Evolutionary conservation across 352 stramenopile genomes (phyloP), one percentile per base, ranked within the genome.

Genomic region (Globisporangium middletonii): DNA sequence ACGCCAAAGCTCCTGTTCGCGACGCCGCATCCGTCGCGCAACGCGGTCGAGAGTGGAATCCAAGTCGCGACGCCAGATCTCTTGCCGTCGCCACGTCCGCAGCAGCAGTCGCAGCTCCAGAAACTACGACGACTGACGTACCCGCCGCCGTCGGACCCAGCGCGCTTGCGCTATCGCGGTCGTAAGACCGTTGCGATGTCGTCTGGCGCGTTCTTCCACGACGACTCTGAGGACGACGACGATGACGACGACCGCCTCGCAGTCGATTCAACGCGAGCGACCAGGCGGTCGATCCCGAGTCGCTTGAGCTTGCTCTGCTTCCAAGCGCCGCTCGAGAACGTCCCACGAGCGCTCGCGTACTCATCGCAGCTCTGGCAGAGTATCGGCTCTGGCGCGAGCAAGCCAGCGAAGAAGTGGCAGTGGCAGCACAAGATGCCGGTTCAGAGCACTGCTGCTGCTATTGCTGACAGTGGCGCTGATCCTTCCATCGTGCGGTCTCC

Each of bases 1-100:
- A 97, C 88, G 0, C 89, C 89, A 0, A 93, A 75, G 33, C 62
- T 86, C 16, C 58, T 95, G 2, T 95, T 95, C 60, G 59, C 67
- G 28, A 82, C 73, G 18, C 64, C 78, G 2, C 86, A 95, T 60
- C 86, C 86, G 45, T 72, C 78, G 0, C 79, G 85, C 5, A 82
- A 70, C 23, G 79, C 86, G n/a, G 28, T 87, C 2, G 74, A 72
- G 0, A 83, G 80, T 52, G 48, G 70, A 18, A 68, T 89, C 0
- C 64, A 86, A 16, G 75, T 89, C 18, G 82, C 74, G 5, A 67
- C 68, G 15, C 57, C 68, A 2, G 76, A 89, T 8, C 55, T 86
- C 1, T 45, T 73, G 0, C 66, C 71, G 4, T 82, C 73, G 15
- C 72, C 72, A 19, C 68, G 67, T 1, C 48, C 63, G 46, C 59